Conservation (phyloP, 805 yeast species). For the Barnettozyma salicaria region DNA sequence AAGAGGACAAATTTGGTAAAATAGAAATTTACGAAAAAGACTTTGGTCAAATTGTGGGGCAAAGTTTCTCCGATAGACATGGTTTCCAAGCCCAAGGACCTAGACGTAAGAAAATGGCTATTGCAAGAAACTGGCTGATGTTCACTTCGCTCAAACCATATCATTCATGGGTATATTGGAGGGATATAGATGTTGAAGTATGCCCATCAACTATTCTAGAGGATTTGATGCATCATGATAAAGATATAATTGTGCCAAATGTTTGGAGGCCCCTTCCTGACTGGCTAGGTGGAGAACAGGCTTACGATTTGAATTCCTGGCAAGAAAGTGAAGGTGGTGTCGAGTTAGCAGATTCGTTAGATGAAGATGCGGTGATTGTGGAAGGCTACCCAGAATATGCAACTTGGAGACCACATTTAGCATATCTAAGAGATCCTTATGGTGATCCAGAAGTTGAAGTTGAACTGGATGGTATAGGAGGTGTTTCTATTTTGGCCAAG, state of each 20-base stretch:
- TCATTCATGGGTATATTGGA: constrained; percentile 95
- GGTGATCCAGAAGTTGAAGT: constrained; percentile 93
- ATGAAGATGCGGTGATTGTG: constrained; percentile 93
- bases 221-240: constrained; percentile 86
- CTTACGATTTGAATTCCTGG: constrained; percentile 83
- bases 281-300: constrained; percentile 80
- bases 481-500: constrained; percentile 86
- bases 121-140: constrained; percentile 92
- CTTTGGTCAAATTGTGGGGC: constrained; percentile 91
- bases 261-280: constrained; percentile 89
- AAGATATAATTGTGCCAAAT: constrained; percentile 91
- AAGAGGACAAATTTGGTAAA: constrained; percentile 63
- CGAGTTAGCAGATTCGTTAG: constrained; percentile 66
- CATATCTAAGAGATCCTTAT: constrained; percentile 88
- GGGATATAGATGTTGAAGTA: constrained; percentile 96
- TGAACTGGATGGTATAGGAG: constrained; percentile 95
- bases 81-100: constrained; percentile 97
- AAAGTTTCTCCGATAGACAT: constrained; percentile 87
- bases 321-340: constrained; percentile 79
- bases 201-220: constrained; percentile 80
- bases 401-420: constrained; percentile 96
- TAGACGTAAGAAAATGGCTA: constrained; percentile 89
- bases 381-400: constrained; percentile 97
- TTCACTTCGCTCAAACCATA: constrained; percentile 83
- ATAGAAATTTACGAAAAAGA: constrained; percentile 88